Evolutionary conservation across 2,329 filamentous ascomycete species (phyloP).

Genomic region (Sclerotinia spermophila): DNA sequence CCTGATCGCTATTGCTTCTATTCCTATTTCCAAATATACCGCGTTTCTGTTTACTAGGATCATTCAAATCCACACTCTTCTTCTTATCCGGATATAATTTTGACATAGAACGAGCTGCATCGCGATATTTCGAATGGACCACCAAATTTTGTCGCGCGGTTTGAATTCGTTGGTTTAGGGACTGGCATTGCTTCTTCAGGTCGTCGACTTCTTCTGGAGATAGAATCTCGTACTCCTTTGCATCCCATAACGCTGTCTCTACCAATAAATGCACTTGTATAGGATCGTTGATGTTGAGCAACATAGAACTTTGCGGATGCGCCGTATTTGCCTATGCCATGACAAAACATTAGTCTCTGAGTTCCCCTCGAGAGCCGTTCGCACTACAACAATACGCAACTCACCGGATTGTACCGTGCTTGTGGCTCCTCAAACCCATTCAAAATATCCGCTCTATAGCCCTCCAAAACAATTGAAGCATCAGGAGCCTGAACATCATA

Average conservation of each 20-base stretch:
- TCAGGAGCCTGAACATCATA: conserved; percentile 15
- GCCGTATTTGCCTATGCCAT: conserved; percentile 47
- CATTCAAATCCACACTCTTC: conserved; percentile 46
- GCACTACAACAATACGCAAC: conserved; percentile 16
- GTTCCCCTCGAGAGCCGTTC: neutral
- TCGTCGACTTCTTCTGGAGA: conserved; percentile 89
- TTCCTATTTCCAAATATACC: conserved; percentile 46
- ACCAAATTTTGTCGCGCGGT: conserved; percentile 77
- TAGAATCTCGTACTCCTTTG: conserved; percentile 77
- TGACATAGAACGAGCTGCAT: conserved; percentile 84
- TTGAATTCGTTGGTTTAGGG: conserved; percentile 72
- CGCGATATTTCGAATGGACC: conserved; percentile 89
- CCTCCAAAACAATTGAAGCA: conserved; percentile 49
- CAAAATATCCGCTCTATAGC: conserved; percentile 54
- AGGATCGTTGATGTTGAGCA: conserved; percentile 62
- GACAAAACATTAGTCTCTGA: conserved; percentile 8
- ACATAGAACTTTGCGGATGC: conserved; percentile 52
- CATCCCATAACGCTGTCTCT: conserved; percentile 89
- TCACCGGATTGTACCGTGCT: conserved; percentile 56
- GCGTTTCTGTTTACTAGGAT: conserved; percentile 46
- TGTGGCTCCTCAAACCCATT: conserved; percentile 52
- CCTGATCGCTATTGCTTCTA: conserved; percentile 41
- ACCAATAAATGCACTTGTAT: conserved; percentile 89
- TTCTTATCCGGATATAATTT: conserved; percentile 66
- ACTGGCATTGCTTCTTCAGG: conserved; percentile 80